Evolutionary conservation across 768 basidiomycete genomes (phyloP), one percentile per base, ranked within the genome.

Genomic region (Lenzites betulinus): DNA sequence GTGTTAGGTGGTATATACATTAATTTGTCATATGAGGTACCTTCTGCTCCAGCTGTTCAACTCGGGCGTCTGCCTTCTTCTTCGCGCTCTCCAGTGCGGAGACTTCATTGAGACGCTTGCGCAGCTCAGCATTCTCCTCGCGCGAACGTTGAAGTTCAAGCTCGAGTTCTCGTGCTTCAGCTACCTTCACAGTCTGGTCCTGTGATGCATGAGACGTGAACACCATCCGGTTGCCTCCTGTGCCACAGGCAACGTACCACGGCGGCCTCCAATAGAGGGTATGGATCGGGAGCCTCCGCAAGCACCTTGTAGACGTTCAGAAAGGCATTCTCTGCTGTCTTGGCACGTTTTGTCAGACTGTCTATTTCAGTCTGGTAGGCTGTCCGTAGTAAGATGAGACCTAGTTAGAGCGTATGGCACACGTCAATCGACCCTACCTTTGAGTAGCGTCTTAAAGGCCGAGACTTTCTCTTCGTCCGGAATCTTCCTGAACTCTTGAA

Each of bases 361-460:
- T 99, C 97, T 58, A 99, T 98, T 77, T 98, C 97, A 3, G 88
- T 83, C 75, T 98, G 96, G 78, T 98, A 98, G 1, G 94, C 95
- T 95, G 38, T 13, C 13, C 38, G 15, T 13, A 7, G 13, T 36
- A 66, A 54, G 46, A 42, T 41, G 54, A 16, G 26, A n/a, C n/a
- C n/a, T n/a, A n/a, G n/a, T n/a, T n/a, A n/a, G n/a, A n/a, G 42
- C 18, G 35, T 50, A 2, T 44, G 53, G 13, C 13, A 30, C n/a
- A 23, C 16, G 22, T n/a, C 11, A 20, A 22, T 42, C 43, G 16
- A 23, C 64, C 77, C 54, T 59, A 92, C 93, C 83, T 78, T 96
- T 98, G 54, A 99, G 80, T 22, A 99, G 79, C 12, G 86, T 85
- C 76, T 97, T 98, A 83, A 96, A 92, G 13, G 88, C 88, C 51